Base-by-base conservation (phyloP, 1,284 basidiomycete species). In the Xanthoconium separans region DNA sequence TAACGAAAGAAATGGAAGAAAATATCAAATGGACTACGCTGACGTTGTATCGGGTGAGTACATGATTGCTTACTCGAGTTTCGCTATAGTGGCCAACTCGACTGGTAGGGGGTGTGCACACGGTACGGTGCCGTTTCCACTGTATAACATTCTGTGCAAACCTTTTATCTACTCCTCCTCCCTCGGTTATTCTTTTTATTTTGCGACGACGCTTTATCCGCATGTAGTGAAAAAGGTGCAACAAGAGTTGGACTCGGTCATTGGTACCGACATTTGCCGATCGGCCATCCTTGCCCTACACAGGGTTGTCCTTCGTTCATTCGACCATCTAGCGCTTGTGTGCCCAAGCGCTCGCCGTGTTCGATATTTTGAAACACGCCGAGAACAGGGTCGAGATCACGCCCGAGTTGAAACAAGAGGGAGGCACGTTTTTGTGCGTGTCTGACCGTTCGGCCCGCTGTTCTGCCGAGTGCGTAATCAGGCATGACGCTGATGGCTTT, bases 11-110 rank as follows among this genome's bases (percentile, higher is more conserved):
- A 49, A 73, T 77, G 27, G 76, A 78, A 56, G 73, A 75, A 44
- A 75, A 77, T 55, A 71, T 83, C 40, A 82, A 82, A 62, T 83
- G 81, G 81, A 73, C 78, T 47, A 71, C 79, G n/a, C 77, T 78
- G 20, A 79, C 80, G 30, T 61, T 83, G 33, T 45, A 51, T 65
- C 77, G 76, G 81, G 80, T 79, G 31, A 3, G 51, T 11, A 15
- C 7, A 18, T 16, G 1, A 3, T 31, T 13, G 9, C 22, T 24
- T 8, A 24, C 18, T 11, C 4, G 11, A 9, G 20, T 10, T 18
- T 6, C 41, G 13, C 29, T 11, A 20, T 20, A 18, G 37, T 8
- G 11, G 34, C 6, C 9, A 16, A 44, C 27, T 18, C 10, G 24
- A n/a, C 34, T 20, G 20, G 20, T 33, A 60, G 61, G 53, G 2